Evolutionary conservation across 2,329 filamentous ascomycete genomes (phyloP).

Genomic region (Sordariomycetes sp.): DNA sequence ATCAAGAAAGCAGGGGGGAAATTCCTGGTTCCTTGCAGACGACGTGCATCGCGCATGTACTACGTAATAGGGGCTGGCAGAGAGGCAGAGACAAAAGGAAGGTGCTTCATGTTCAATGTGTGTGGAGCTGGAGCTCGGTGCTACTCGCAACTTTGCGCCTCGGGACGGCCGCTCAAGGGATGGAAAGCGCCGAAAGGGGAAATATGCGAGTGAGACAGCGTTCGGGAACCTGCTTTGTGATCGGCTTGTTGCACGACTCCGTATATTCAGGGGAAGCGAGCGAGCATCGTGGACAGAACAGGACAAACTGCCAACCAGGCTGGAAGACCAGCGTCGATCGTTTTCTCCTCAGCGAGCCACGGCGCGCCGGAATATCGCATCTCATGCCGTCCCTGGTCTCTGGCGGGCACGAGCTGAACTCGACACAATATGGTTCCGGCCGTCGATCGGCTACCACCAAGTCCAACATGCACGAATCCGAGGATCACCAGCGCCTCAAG

Average conservation of each 20-base stretch:
- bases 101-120: too few species aligned
- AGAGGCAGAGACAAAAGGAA: not conserved
- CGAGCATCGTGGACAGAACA: not conserved
- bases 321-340: too few species aligned
- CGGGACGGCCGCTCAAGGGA: not conserved
- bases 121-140: not conserved
- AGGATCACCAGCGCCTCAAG: not conserved
- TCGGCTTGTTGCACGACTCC: not conserved
- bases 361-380: not conserved
- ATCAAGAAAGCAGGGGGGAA: too few species aligned
- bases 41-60: not conserved
- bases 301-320: too few species aligned
- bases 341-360: not conserved
- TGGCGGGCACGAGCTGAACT: not conserved
- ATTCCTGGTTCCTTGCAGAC: not conserved
- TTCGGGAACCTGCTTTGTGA: not conserved
- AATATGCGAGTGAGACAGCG: not conserved
- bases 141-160: not conserved
- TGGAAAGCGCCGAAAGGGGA: not conserved
- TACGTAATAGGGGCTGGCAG: not conserved
- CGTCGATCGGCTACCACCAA: not conserved
- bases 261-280: not conserved
- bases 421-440: not conserved
- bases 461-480: not conserved
- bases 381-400: not conserved